Percentiles rank a stretch among this genome's conserved stretches.
phyloP scores from a whole-genome alignment of 495 filamentous ascomycete genomes.

The Saxophila tyrrhenica region DNA sequence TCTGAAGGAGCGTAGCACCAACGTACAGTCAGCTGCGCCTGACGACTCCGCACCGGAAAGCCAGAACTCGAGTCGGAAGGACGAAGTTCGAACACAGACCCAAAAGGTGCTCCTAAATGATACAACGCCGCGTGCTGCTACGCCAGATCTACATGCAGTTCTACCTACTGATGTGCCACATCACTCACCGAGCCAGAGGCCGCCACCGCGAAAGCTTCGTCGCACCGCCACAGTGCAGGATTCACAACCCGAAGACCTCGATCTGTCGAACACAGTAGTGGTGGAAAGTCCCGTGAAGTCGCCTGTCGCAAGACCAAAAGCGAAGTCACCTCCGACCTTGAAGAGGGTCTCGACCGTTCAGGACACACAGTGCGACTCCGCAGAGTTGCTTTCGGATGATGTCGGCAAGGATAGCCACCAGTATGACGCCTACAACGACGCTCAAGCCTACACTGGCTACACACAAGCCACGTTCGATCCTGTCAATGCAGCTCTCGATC shows the following conservation, averaged over 20 bases:
- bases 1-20: slow-evolving; percentile 7
- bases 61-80: background rate
- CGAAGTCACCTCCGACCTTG: background rate
- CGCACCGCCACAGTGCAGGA: slow-evolving; percentile 4
- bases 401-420: background rate
- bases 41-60: background rate
- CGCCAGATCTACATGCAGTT: background rate
- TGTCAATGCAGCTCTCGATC: slow-evolving; percentile 11
- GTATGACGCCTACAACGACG: background rate
- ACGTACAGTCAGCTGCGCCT: background rate
- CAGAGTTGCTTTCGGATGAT: background rate
- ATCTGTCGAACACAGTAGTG: background rate
- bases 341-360: slow-evolving; percentile 5
- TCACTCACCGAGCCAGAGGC: background rate
- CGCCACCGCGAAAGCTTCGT: background rate
- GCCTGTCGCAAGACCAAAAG: background rate
- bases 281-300: background rate
- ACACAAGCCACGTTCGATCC: slow-evolving; percentile 13
- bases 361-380: slow-evolving; percentile 7
- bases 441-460: background rate
- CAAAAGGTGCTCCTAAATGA: background rate
- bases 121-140: background rate
- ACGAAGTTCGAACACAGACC: background rate
- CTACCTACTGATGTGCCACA: background rate
- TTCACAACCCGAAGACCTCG: slow-evolving; percentile 8